A percentile compares a stretch with the other conserved stretches of the same genome.
Evolutionary conservation across 257 asterid genomes (phyloP).

Genomic region (Forsythia viridissima): DNA sequence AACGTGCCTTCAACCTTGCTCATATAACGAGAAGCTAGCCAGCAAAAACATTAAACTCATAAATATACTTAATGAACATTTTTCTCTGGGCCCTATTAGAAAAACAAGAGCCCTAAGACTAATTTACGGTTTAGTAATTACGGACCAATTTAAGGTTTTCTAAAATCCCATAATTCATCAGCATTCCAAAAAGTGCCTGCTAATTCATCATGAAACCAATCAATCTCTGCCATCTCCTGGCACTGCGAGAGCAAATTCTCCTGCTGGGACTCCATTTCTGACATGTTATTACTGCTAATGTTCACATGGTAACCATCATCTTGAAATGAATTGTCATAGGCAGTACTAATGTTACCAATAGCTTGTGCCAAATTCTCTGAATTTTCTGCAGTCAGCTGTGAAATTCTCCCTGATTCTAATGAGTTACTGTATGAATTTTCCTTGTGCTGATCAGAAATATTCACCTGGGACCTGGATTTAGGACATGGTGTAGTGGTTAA

Average conservation of each 20-base stretch:
- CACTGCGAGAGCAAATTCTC: conserved; percentile 6
- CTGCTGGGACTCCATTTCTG: conserved; percentile 31
- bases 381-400: conserved; percentile 16
- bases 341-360: not conserved
- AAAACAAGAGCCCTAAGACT: not conserved
- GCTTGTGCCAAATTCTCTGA: conserved; percentile 8
- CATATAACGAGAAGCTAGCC: too few relatives aligned
- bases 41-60: not conserved
- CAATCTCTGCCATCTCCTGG: conserved; percentile 25
- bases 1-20: not conserved
- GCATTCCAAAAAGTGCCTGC: conserved; percentile 46
- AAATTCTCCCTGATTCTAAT: too few relatives aligned
- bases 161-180: conserved; percentile 64
- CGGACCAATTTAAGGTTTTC: conserved; percentile 33
- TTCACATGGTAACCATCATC: conserved; percentile 44
- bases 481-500: conserved; percentile 21
- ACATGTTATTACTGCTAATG: conserved; percentile 29
- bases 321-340: conserved; percentile 13
- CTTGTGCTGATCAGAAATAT: conserved; percentile 1
- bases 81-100: not conserved
- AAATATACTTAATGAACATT: not conserved
- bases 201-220: conserved; percentile 52
- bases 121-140: not conserved
- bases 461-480: conserved; percentile 15
- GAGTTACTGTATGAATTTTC: not conserved